A percentile compares a stretch with the other conserved stretches of the same genome.
Conservation (phyloP, 2,329 filamentous ascomycete genomes). For the Sporothrix luriei region DNA sequence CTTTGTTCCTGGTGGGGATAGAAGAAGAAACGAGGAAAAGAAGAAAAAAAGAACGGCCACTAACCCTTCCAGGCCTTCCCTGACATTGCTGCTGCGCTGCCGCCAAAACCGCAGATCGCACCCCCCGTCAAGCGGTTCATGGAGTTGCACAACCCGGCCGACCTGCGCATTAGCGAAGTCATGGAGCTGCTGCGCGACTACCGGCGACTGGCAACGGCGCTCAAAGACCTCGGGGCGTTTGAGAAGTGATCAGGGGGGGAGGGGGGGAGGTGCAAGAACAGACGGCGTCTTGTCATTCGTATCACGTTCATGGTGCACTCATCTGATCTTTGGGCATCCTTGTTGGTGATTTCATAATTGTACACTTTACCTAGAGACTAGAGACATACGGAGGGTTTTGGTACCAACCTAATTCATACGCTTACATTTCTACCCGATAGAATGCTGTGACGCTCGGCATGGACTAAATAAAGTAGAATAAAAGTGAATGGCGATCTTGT, state of each 20-base stretch:
- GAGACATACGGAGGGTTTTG: background rate
- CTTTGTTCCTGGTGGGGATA: background rate
- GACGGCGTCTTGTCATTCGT: background rate
- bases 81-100: conserved; percentile 58
- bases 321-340: background rate
- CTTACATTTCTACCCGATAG: too few species aligned
- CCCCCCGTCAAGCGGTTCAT: conserved; percentile 74
- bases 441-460: too few species aligned
- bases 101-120: conserved; percentile 61
- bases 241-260: conserved; percentile 42
- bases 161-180: conserved; percentile 73
- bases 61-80: conserved; percentile 57
- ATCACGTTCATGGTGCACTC: background rate
- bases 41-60: background rate
- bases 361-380: background rate
- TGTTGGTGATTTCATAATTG: background rate
- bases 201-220: conserved; percentile 65
- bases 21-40: too few species aligned
- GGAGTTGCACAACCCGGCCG: conserved; percentile 68
- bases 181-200: conserved; percentile 73
- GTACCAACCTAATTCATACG: background rate
- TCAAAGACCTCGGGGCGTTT: conserved; percentile 66
- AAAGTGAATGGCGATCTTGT: too few species aligned
- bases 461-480: too few species aligned
- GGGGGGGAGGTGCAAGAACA: background rate